phyloP scores from a whole-genome alignment of 371 early-diverging fungal species.

The Mucor circinelloides region DNA sequence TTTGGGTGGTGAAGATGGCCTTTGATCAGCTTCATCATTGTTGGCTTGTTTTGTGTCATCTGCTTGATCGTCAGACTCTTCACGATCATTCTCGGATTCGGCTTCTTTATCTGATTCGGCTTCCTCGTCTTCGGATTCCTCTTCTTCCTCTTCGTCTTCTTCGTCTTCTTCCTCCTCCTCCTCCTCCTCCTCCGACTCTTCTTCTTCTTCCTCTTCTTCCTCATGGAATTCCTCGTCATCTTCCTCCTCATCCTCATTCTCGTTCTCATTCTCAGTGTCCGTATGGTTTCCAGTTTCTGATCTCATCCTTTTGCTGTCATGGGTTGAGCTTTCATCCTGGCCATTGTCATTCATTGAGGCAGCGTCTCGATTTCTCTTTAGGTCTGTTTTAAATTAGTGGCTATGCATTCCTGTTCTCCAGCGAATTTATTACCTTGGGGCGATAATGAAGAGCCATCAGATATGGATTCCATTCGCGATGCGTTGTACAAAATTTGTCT shows the following conservation, averaged over 20 bases:
- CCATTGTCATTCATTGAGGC: neutral
- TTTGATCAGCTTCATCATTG: neutral
- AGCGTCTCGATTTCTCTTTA: conserved; percentile 20
- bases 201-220: neutral
- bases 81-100: conserved; percentile 6
- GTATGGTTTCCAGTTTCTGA: neutral
- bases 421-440: conserved; percentile 1
- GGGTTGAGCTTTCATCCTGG: neutral
- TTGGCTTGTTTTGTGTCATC: neutral
- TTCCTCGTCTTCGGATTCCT: neutral
- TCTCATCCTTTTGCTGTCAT: neutral
- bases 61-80: conserved; percentile 2
- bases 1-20: neutral
- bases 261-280: neutral
- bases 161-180: conserved; percentile 5
- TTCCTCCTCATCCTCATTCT: neutral
- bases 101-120: neutral
- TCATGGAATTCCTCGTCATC: neutral
- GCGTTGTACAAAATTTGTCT: conserved; percentile 35
- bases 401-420: neutral
- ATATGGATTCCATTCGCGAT: conserved; percentile 3
- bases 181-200: neutral
- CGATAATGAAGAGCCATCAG: conserved; percentile 16
- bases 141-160: conserved; percentile 3
- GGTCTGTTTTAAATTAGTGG: neutral